Conservation (phyloP, 2,329 filamentous ascomycete genomes). For the Fusarium tjaetaba region DNA sequence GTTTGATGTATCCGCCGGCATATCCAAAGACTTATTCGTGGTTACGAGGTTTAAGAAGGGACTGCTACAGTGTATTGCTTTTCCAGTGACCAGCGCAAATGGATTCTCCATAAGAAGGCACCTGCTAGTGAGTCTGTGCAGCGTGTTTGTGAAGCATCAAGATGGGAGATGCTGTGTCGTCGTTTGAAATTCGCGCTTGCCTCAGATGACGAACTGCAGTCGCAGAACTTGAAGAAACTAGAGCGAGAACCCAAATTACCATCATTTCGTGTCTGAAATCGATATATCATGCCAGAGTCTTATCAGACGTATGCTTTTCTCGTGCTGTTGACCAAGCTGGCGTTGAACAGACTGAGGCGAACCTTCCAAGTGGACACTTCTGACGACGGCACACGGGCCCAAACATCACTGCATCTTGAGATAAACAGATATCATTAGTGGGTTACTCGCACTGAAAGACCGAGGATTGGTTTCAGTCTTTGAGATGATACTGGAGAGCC, state of each 20-base stretch:
- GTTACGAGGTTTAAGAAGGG: background rate
- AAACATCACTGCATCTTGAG: background rate
- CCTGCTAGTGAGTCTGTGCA: background rate
- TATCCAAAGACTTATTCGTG: too few relatives aligned
- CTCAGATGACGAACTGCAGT: too few relatives aligned
- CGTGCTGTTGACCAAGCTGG: background rate
- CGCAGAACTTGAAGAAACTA: too few relatives aligned
- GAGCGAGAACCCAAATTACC: background rate
- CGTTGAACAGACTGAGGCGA: background rate
- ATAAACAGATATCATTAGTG: background rate
- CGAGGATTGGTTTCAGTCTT: background rate
- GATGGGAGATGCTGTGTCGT: background rate
- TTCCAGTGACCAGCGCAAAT: background rate
- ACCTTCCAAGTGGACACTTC: too few relatives aligned
- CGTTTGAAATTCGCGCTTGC: background rate
- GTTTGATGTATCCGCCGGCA: too few relatives aligned
- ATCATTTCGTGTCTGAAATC: background rate
- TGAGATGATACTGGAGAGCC: background rate
- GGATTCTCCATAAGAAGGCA: accelerated
- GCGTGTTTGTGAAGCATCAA: background rate
- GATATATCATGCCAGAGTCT: too few relatives aligned
- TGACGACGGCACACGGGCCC: background rate
- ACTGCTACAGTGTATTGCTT: background rate
- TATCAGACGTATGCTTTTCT: accelerated
- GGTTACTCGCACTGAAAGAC: too few relatives aligned